Percentiles rank a stretch among this genome's conserved stretches.
These are phyloP conservation scores for Fraxinus floribunda DNA, from an alignment of 305 asterid species.

Conservation along the genomic window DNA sequence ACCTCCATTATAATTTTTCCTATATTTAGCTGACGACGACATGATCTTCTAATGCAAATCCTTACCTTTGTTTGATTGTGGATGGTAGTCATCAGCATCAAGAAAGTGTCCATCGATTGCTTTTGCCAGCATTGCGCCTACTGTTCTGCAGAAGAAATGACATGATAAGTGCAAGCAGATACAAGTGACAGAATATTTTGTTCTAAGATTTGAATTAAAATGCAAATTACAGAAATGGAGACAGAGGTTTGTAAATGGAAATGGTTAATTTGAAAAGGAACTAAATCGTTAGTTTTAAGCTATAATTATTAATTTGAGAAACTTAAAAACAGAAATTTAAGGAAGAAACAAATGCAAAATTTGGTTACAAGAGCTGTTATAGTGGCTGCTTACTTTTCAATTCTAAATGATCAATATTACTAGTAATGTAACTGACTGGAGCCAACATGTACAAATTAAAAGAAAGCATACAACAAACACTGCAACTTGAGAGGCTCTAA, in stretches of 20 bases:
- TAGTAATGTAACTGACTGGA: background rate
- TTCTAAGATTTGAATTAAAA: background rate
- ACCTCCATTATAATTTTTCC: background rate
- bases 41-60: background rate
- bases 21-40: background rate
- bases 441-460: background rate
- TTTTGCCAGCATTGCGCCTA: conserved; percentile 71
- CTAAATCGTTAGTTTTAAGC: background rate
- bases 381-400: background rate
- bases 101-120: conserved; percentile 50
- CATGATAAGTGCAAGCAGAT: background rate
- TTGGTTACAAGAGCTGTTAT: background rate
- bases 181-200: background rate
- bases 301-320: background rate
- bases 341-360: background rate
- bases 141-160: conserved; percentile 48
- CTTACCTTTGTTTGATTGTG: conserved; percentile 73
- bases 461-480: background rate
- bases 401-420: background rate
- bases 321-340: background rate
- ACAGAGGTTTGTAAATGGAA: background rate
- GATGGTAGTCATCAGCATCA: conserved; percentile 89
- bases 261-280: background rate
- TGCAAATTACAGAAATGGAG: background rate
- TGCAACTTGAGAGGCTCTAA: background rate